phyloP scores from a whole-genome alignment of 129 eudicot species.

The Chrysanthemum lavandulifolium region DNA sequence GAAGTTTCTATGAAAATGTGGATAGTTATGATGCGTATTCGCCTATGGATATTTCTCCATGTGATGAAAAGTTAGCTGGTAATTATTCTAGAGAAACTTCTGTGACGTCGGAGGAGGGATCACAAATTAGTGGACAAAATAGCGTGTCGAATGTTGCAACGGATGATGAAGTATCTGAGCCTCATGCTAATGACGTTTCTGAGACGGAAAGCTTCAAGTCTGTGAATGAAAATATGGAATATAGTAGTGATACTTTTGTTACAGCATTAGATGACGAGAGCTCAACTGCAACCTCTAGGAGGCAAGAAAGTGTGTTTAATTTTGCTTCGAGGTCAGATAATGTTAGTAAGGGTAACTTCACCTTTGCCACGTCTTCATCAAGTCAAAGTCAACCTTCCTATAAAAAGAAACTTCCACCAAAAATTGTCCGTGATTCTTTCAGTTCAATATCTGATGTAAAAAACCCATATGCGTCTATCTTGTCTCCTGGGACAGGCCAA shows the following conservation, averaged over 20 bases:
- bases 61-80: slow-evolving; percentile 45
- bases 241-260: slow-evolving; percentile 49
- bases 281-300: slow-evolving; percentile 44
- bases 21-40: slow-evolving; percentile 63
- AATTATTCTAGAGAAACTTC: slow-evolving; percentile 56
- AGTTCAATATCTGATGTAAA: slow-evolving; percentile 35
- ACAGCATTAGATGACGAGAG: slow-evolving; percentile 59
- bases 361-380: slow-evolving; percentile 63
- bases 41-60: slow-evolving; percentile 81
- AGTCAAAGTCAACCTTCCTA: slow-evolving; percentile 42
- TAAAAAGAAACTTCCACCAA: slow-evolving; percentile 61
- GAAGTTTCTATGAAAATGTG: slow-evolving; percentile 25
- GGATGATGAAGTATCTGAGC: slow-evolving; percentile 43
- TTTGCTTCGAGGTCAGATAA: slow-evolving; percentile 52
- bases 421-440: slow-evolving; percentile 44
- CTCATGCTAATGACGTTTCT: slow-evolving; percentile 35
- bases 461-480: slow-evolving; percentile 39
- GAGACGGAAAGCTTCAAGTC: slow-evolving; percentile 84
- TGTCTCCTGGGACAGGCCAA: slow-evolving; percentile 33
- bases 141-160: slow-evolving; percentile 36
- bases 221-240: slow-evolving; percentile 59
- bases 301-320: slow-evolving; percentile 51
- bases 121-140: slow-evolving; percentile 29
- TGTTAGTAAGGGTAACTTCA: slow-evolving; percentile 41
- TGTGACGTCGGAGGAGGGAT: slow-evolving; percentile 57